These are phyloP conservation scores for Phyllosticta citrichinensis DNA, from an alignment of 2,329 filamentous ascomycete genomes.

Conservation along the genomic window DNA sequence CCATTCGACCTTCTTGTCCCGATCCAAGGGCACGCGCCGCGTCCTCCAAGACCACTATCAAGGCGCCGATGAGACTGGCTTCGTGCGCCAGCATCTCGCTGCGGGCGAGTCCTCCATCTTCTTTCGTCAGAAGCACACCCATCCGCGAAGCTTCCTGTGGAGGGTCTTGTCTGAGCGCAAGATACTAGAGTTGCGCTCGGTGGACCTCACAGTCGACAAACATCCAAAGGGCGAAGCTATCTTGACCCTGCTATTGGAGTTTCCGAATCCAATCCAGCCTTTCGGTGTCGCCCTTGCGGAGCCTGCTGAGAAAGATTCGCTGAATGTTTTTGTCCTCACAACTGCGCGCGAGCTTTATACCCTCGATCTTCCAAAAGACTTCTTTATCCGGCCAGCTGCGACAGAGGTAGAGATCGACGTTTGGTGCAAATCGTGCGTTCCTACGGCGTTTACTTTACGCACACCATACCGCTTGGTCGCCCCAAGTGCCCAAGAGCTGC, in stretches of 20 bases:
- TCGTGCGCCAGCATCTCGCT: constrained; percentile 63
- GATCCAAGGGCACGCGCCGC: constrained; percentile 23
- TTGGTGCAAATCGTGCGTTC: constrained; percentile 63
- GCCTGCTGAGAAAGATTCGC: constrained; percentile 61
- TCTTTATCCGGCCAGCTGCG: constrained; percentile 61
- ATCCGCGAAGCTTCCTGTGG: constrained; percentile 85
- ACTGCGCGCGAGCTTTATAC: constrained; percentile 72
- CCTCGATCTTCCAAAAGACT: constrained; percentile 70
- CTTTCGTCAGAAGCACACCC: constrained; percentile 64
- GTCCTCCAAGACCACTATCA: constrained; percentile 28
- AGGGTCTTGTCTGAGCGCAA: constrained; percentile 71
- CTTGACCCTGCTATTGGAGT: constrained; percentile 67
- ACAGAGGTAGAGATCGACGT: constrained; percentile 66
- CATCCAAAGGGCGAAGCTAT: constrained; percentile 54
- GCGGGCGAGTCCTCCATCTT: constrained; percentile 67
- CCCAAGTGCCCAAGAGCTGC: constrained; percentile 59
- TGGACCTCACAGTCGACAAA: constrained; percentile 63
- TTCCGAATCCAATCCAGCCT: constrained; percentile 61
- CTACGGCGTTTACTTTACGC: constrained; percentile 67
- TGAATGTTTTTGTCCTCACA: constrained; percentile 73
- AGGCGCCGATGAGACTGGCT: constrained; percentile 59
- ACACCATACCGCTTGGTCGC: constrained; percentile 73
- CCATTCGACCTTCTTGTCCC: constrained; percentile 23
- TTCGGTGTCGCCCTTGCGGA: constrained; percentile 79
- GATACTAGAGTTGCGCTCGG: constrained; percentile 70